Base-by-base conservation (phyloP, 768 basidiomycete species). In the Amanita rubescens region DNA sequence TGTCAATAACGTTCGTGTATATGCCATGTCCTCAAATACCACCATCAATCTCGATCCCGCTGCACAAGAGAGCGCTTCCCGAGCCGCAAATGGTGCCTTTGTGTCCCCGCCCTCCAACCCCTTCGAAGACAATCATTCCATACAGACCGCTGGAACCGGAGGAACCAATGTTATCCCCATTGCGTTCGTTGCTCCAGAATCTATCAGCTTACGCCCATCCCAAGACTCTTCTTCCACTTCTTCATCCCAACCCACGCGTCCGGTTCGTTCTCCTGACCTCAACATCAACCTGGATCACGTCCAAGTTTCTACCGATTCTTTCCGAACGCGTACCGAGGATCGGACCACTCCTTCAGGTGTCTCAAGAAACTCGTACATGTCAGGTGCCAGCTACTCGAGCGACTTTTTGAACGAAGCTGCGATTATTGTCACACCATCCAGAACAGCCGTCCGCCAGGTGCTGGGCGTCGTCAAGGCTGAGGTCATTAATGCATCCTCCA, bases 101-200 rank as follows among this genome's bases (percentile, higher is more conserved):
- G 73, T 70, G 6, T 51, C 61, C 3, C 71, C 69, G 24, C 58
- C 55, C 41, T 73, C 71, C 48, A 89, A 91, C 71, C 89, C 89
- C 20, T 92, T 91, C 67, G 79, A 80, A 39, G 89, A 92, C 61
- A 70, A 67, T 24, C 80, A 85, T 45, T 91, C 89, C 35, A 92
- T 92, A 55, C 86, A 88, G 67, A 92, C 90, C 25, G 81, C 84
- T n/a, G 77, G 80, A 41, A 85, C 88, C 12, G 84, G 87, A 63
- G 80, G 80, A 39, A 87, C 90, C 20, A 92, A 92, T 59, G 89
- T 90, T 58, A 92, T 92, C 54, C 89, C 89, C 56, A 91, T 92
- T 55, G 89, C 89, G 11, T 75, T 91, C 39, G 84, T 91, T 33
- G 69, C 84, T 20, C 80, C 85, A 15, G 80, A 80, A 19, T 75